Base-by-base conservation (phyloP, 306 rosid genomes). In the Lathyrus oleraceus region DNA sequence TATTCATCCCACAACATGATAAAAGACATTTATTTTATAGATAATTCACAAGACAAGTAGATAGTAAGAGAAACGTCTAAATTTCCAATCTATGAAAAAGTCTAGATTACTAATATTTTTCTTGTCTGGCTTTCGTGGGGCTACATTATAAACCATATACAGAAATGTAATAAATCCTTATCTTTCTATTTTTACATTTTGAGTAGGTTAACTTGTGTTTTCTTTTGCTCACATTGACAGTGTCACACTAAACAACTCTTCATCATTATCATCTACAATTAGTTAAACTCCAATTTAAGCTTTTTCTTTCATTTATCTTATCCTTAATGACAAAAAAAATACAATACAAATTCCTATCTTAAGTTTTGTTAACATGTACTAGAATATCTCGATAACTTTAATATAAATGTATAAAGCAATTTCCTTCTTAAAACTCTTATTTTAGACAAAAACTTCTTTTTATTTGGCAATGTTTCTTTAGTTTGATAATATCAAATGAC, bases 21-120 rank as follows among this genome's bases (percentile, higher is more conserved):
- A 25, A 25, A 25, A 25, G 28, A 25, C 28, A 25, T 25, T 25
- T 2, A 25, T 25, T 45, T 16, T 69, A 68, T 15, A 39, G 61
- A 59, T 59, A 21, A 42, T 23, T 5, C 12, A 65, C 1, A 56
- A 56, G 2, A 27, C 8, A 27, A 68, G 17, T 25, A 8, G 39
- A 68, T 61, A 69, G 17, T 51, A 54, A 71, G 69, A 58, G 59
- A 65, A 65, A 59, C 73, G 65, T 72, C 17, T 28, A 25, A 54
- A 43, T 35, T 63, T 70, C 14, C 56, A 64, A 65, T 53, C 17
- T 53, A 12, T 25, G 45, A n/a, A 65, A 72, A 58, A 72, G 42
- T 72, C 16, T 49, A 57, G 44, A 63, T 44, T 64, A 64, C 20
- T 56, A 42, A 42, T 16, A n/a, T 17, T n/a, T 60, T 8, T 15